These are phyloP conservation scores for Diplodia seriata DNA, from an alignment of 2,329 filamentous ascomycete species.

Conservation along the genomic window DNA sequence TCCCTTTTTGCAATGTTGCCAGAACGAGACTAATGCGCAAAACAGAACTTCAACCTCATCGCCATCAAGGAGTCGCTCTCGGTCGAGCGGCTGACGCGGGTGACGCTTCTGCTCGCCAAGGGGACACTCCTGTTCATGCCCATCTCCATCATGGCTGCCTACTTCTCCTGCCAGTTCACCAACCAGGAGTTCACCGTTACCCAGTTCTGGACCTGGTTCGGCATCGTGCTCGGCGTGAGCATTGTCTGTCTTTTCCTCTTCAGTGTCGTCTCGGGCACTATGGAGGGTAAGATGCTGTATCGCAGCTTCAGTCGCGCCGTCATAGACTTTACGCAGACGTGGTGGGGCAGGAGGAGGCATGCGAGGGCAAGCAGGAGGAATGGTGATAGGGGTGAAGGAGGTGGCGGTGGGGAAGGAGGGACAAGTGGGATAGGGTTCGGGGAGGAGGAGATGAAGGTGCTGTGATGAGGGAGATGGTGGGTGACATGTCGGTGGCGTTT, in stretches of 20 bases:
- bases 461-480: neutral
- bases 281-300: slow-evolving; percentile 63
- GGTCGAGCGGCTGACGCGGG: slow-evolving; percentile 73
- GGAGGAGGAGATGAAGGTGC: neutral
- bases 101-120: slow-evolving; percentile 75
- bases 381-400: neutral
- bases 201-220: slow-evolving; percentile 74
- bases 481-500: neutral
- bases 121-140: slow-evolving; percentile 78
- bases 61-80: slow-evolving; percentile 76
- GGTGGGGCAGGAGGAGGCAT: slow-evolving; percentile 13
- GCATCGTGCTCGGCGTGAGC: slow-evolving; percentile 66
- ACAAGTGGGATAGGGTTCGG: neutral
- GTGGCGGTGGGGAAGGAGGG: neutral
- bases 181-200: slow-evolving; percentile 66
- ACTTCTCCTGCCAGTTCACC: slow-evolving; percentile 72
- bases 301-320: slow-evolving; percentile 49
- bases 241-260: slow-evolving; percentile 65
- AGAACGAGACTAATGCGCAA: no score
- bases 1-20: no score
- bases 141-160: slow-evolving; percentile 75
- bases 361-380: slow-evolving; percentile 7
- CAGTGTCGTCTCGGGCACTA: slow-evolving; percentile 63
- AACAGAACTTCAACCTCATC: slow-evolving; percentile 79
- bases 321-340: slow-evolving; percentile 28